Conservation (phyloP, 352 stramenopile species). For the Globisporangium sylvaticum region DNA sequence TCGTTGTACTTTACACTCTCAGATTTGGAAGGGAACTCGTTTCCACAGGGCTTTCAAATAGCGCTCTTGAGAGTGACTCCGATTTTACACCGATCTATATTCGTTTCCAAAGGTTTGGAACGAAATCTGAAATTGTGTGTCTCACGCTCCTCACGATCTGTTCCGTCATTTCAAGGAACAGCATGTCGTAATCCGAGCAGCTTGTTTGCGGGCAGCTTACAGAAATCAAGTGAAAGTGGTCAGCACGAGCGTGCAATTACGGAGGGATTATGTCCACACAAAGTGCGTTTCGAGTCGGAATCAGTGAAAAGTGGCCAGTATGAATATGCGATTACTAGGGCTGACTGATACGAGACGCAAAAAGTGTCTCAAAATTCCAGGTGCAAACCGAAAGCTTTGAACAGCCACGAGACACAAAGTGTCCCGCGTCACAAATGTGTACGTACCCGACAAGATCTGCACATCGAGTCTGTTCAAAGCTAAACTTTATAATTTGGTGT, state of each 20-base stretch:
- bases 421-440: background rate
- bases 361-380: slow-evolving; percentile 9
- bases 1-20: background rate
- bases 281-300: background rate
- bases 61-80: too few relatives aligned
- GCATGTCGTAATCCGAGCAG: background rate
- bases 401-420: background rate
- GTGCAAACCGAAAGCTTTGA: background rate
- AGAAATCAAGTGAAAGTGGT: background rate
- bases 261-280: background rate
- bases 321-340: background rate
- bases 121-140: background rate
- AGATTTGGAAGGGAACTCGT: background rate
- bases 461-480: background rate
- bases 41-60: background rate
- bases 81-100: background rate
- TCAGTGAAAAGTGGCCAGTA: background rate
- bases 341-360: background rate
- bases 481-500: background rate
- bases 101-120: background rate
- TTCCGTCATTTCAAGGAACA: slow-evolving; percentile 3
- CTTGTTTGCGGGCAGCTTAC: background rate
- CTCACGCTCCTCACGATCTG: slow-evolving; percentile 2
- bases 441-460: background rate
- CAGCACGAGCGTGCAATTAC: background rate